Base-by-base conservation (phyloP, 1,284 basidiomycete genomes). In the Melanopsichium pennsylvanicum region DNA sequence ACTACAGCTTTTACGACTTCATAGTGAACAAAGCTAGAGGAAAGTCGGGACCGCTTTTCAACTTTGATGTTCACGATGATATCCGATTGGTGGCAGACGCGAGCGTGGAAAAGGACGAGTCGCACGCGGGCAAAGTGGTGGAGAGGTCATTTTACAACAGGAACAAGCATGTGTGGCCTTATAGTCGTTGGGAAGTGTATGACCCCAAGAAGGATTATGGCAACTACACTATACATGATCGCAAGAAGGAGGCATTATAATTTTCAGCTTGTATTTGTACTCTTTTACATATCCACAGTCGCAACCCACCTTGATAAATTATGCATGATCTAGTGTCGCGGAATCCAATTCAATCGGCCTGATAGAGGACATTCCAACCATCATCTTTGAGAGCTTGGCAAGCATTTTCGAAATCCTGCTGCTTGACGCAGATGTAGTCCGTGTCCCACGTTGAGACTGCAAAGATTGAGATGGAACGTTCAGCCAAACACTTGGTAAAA, bases 11-110 rank as follows among this genome's bases (percentile, higher is more conserved):
- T 81, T 98, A 97, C 82, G 92, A 97, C 83, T 97, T 98, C 72
- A 96, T 98, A 75, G 85, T 97, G 71, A 96, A 97, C 86, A 97
- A 97, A 83, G 93, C 95, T 4, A 88, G 96, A 23, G 96, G 96
- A 18, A 98, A 98, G 83, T 97, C 93, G 0, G 96, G 95, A 0
- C 95, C 95, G 1, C 83, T 99, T 47, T 99, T 99, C 85, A 96
- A 92, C 82, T 99, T 99, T 81, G 96, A 99, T 81, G 96, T 97
- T 7, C 95, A 98, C 82, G 95, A 98, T 79, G 95, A 99, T 80
- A 90, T 98, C 10, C 90, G 96, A 5, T 82, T 99, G 64, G 85
- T 97, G n/a, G 88, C 91, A 15, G 96, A 98, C 79, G 95, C 95
- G 1, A 92, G 92, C 0, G 88, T 90, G 60, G 95, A 98, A 82